These are phyloP conservation scores for Teunomyces barrocoloradensis DNA, from an alignment of 805 yeast species.

Conservation along the genomic window DNA sequence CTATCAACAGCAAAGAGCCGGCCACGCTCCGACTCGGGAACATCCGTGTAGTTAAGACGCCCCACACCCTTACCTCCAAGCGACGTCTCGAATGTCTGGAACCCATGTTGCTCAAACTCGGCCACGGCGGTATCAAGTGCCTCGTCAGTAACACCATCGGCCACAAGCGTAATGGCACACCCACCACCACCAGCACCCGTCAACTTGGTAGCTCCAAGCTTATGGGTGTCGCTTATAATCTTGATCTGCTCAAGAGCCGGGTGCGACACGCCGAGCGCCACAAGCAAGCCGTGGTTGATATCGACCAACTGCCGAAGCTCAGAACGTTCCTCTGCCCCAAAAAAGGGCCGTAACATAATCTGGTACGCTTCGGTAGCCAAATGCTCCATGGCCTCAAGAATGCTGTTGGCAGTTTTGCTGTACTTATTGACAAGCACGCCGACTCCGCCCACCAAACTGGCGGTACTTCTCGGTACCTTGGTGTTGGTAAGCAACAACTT, in stretches of 20 bases:
- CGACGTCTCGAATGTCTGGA: constrained; percentile 71
- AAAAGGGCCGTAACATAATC: constrained; percentile 52
- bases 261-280: constrained; percentile 87
- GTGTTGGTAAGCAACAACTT: constrained; percentile 80
- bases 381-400: constrained; percentile 74
- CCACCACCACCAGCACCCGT: constrained; percentile 99
- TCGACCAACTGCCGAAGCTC: constrained; percentile 61
- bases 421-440: constrained; percentile 49
- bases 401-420: constrained; percentile 53
- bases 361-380: constrained; percentile 71
- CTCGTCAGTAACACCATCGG: constrained; percentile 38
- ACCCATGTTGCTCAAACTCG: constrained; percentile 48
- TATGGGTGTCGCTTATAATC: constrained; percentile 56
- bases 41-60: constrained; percentile 22
- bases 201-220: constrained; percentile 83
- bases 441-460: constrained; percentile 77
- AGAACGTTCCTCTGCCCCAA: constrained; percentile 37
- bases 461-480: constrained; percentile 82
- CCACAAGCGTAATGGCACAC: constrained; percentile 85
- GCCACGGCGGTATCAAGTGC: constrained; percentile 34
- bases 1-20: constrained; percentile 26
- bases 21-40: constrained; percentile 9
- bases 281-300: constrained; percentile 84
- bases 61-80: constrained; percentile 94
- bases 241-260: constrained; percentile 81